Conservation (phyloP, 106 monocot species). For the Allium cepa region DNA sequence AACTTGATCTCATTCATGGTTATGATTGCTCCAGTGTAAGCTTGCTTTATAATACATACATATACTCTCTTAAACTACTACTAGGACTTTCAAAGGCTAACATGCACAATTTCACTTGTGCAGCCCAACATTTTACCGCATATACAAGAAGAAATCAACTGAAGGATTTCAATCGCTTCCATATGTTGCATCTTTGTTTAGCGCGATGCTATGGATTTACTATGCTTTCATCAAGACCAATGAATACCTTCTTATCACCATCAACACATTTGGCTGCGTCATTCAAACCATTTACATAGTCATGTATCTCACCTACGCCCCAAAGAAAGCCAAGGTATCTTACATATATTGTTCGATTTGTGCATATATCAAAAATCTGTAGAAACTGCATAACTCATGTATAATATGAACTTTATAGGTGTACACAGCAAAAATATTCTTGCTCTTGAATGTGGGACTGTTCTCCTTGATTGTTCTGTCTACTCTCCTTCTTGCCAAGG, state of each 20-base stretch:
- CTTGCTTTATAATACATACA: no score
- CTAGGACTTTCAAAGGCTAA: no score
- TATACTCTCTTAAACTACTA: no score
- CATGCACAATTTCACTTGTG: no score
- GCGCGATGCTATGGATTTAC: slow-evolving; percentile 63
- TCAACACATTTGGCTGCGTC: slow-evolving; percentile 51
- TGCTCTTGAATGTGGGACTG: slow-evolving; percentile 30
- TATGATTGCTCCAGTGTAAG: no score
- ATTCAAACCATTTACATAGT: slow-evolving; percentile 57
- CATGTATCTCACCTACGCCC: slow-evolving; percentile 50
- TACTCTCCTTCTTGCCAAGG: slow-evolving; percentile 29
- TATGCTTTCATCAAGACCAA: slow-evolving; percentile 44
- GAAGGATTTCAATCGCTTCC: no score
- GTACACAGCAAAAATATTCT: slow-evolving; percentile 19
- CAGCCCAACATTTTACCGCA: no score
- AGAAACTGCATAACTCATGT: not conserved
- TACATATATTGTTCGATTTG: no score
- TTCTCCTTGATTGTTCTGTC: slow-evolving; percentile 34
- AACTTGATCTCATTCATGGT: no score
- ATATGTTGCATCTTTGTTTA: slow-evolving; percentile 16
- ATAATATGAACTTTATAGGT: slow-evolving; percentile 12
- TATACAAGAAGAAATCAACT: no score
- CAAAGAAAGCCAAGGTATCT: slow-evolving; percentile 33
- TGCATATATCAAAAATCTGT: no score
- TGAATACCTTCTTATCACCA: slow-evolving; percentile 54